Percentiles rank a stretch among this genome's conserved stretches.
Conservation (phyloP, 106 monocot species). For the Dendrobium huoshanense region DNA sequence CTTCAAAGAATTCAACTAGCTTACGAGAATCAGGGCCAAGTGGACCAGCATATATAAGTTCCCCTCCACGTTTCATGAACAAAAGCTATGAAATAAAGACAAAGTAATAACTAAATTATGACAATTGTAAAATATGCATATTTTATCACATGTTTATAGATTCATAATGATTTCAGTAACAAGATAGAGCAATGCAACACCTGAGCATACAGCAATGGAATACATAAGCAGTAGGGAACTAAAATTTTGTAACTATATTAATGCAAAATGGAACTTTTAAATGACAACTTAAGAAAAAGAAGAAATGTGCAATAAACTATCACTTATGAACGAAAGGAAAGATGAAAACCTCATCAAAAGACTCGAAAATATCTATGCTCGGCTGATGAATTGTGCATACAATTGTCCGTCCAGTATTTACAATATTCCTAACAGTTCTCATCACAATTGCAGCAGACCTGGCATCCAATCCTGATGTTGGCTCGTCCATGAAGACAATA, state of each 20-base stretch:
- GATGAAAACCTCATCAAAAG: constrained; percentile 87
- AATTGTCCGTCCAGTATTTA: constrained; percentile 95
- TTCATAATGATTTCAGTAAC: background rate
- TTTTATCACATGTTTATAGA: background rate
- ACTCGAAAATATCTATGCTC: constrained; percentile 99
- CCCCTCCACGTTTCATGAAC: constrained; percentile 98
- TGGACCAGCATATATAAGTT: constrained; percentile 96
- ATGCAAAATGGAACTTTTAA: background rate
- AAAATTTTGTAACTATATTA: background rate
- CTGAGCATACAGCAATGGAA: background rate
- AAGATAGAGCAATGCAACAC: background rate
- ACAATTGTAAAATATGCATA: background rate
- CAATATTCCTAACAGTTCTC: constrained; percentile 99
- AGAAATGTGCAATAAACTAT: background rate
- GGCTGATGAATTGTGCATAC: constrained; percentile 99
- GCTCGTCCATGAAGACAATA: constrained; percentile 99
- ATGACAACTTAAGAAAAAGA: background rate
- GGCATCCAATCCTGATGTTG: constrained; percentile 98
- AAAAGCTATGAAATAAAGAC: constrained; percentile 54
- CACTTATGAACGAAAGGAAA: background rate
- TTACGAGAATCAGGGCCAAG: constrained; percentile 76
- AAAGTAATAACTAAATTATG: background rate
- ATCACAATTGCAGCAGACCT: constrained; percentile 96
- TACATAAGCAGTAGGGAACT: background rate
- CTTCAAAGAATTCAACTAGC: constrained; percentile 89